These are phyloP conservation scores for Melampsora americana DNA, from an alignment of 1,284 basidiomycete genomes.

Conservation along the genomic window DNA sequence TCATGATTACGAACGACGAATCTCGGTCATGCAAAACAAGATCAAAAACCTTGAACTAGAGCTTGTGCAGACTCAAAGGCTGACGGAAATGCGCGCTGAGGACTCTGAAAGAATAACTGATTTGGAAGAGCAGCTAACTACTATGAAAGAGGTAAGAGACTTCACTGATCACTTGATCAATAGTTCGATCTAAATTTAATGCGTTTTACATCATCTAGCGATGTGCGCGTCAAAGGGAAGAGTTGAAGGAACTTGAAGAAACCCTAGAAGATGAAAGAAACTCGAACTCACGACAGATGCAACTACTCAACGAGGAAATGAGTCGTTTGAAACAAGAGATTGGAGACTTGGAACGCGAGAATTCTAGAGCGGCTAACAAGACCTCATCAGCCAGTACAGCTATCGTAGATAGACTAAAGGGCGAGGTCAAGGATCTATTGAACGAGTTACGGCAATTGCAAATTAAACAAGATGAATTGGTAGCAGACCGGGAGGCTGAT, in stretches of 20 bases:
- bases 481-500: conserved; percentile 78
- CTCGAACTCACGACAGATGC: not conserved
- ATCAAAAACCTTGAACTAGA: conserved; percentile 34
- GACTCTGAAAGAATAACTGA: conserved; percentile 74
- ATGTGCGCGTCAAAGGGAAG: conserved; percentile 12
- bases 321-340: conserved; percentile 7
- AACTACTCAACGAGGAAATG: conserved; percentile 20
- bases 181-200: not conserved
- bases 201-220: not conserved
- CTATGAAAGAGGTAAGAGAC: conserved; percentile 91
- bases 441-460: conserved; percentile 77
- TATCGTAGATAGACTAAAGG: conserved; percentile 72
- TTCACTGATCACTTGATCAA: conserved; percentile 8
- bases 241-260: conserved; percentile 19
- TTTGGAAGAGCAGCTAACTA: conserved; percentile 75
- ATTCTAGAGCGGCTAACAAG: not conserved
- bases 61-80: conserved; percentile 11
- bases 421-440: conserved; percentile 80
- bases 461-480: conserved; percentile 81
- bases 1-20: conserved; percentile 15
- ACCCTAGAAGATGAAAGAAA: conserved; percentile 14
- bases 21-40: conserved; percentile 28
- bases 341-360: conserved; percentile 10
- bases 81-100: conserved; percentile 57
- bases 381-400: conserved; percentile 54